Base-by-base conservation (phyloP, 768 basidiomycete species). In the Lyophyllum shimeji region DNA sequence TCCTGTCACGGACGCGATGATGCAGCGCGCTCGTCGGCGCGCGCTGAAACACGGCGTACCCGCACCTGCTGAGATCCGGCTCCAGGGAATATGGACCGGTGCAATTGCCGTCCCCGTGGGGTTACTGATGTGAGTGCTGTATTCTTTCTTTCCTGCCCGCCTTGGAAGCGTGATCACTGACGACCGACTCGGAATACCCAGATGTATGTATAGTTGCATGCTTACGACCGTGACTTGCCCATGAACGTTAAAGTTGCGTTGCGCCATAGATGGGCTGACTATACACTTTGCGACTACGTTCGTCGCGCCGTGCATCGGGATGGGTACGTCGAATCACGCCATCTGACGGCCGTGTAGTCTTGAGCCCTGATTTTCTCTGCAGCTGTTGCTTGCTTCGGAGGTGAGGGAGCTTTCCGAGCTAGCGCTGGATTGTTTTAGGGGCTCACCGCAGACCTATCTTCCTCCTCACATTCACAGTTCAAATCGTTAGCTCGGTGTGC, bases 31-130 rank as follows among this genome's bases (percentile, higher is more conserved):
- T 37, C 68, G 74, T 13, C 57, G 63, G 37, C 61, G 56, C 20
- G 70, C 69, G 1, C 57, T 70, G 0, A 45, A 59, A 17, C 55
- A 60, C 3, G 71, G 70, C 5, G 60, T 60, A 27, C 57, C 62
- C 8, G 69, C 65, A 1, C 55, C 72, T 20, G 60, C 39, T 4
- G 39, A 40, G 39, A 40, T 40, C 3, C 39, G 74, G 0, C 60
- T 75, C n/a, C 71, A 71, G 15, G 72, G 73, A 11, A 74, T 74
- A 27, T 73, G 74, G 74, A 71, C 73, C 24, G 72, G 73, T 1
- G 71, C 69, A n/a, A 60, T 74, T 21, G 64, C 67, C 4, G 73
- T 72, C 11, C 74, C 74, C 47, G 56, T 63, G 11, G 71, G 74
- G 18, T 57, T 74, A 21, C 52, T 74, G 6, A 74, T 73, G 74